These are phyloP conservation scores for Candida loeiensis DNA, from an alignment of 805 yeast species.

Conservation along the genomic window DNA sequence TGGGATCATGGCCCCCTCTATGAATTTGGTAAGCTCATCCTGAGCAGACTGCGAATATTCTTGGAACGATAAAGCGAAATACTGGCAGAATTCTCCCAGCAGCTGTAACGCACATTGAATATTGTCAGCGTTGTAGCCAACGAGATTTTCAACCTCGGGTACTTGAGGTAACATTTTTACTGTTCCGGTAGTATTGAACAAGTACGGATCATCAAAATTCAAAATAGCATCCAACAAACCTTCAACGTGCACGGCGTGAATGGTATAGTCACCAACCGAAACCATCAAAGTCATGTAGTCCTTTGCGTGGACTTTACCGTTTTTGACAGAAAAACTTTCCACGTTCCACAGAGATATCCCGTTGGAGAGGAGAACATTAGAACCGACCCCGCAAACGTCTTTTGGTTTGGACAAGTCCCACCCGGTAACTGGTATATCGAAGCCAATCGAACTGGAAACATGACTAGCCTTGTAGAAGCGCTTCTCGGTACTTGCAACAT, in stretches of 20 bases:
- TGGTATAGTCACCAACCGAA: slow-evolving; percentile 20
- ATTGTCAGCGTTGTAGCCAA: slow-evolving; percentile 15
- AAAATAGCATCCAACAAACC: slow-evolving; percentile 16
- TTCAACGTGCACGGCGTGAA: slow-evolving; percentile 16
- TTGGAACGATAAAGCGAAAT: slow-evolving; percentile 10
- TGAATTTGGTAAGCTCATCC: slow-evolving; percentile 6
- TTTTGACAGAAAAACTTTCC: slow-evolving; percentile 1
- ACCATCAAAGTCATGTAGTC: slow-evolving; percentile 18
- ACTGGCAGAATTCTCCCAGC: slow-evolving; percentile 12
- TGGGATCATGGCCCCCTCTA: slow-evolving; percentile 6
- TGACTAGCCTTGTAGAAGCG: slow-evolving; percentile 26
- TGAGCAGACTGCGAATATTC: slow-evolving; percentile 3
- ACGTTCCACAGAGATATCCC: slow-evolving; percentile 42
- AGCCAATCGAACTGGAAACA: slow-evolving; percentile 28
- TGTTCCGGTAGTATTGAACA: slow-evolving; percentile 3
- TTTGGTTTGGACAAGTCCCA: slow-evolving; percentile 23
- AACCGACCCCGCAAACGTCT: slow-evolving; percentile 27
- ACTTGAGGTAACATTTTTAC: neutral
- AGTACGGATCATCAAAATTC: slow-evolving; percentile 7
- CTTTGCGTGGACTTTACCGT: slow-evolving; percentile 13
- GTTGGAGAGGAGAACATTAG: slow-evolving; percentile 44
- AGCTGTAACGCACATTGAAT: slow-evolving; percentile 15
- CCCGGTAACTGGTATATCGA: slow-evolving; percentile 27
- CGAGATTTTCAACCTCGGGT: neutral
- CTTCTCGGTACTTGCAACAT: slow-evolving; percentile 2